Evolutionary conservation across 352 stramenopile genomes (phyloP).

Genomic region (Pythium sukuiense): DNA sequence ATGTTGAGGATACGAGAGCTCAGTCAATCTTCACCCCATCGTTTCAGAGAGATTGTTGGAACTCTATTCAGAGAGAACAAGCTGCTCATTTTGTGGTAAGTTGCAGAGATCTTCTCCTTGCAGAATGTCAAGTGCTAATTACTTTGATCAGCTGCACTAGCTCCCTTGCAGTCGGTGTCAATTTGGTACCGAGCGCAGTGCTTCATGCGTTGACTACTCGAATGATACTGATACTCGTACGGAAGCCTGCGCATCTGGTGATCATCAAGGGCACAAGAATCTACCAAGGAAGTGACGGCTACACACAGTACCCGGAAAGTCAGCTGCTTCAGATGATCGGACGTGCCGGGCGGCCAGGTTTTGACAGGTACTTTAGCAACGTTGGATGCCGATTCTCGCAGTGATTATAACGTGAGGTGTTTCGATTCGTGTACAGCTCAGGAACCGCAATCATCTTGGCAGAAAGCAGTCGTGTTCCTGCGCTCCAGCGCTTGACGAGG

Average conservation of each 20-base stretch:
- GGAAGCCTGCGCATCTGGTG: slow-evolving; percentile 39
- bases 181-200: slow-evolving; percentile 32
- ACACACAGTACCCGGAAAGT: slow-evolving; percentile 29
- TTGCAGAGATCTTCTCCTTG: not conserved
- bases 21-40: not conserved
- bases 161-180: slow-evolving; percentile 42
- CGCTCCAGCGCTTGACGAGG: not conserved
- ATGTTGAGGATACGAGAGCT: too few relatives aligned
- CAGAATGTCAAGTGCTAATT: not conserved
- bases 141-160: slow-evolving; percentile 33
- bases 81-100: slow-evolving; percentile 39
- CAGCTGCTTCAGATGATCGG: slow-evolving; percentile 47
- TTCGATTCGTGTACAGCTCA: slow-evolving; percentile 11
- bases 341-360: slow-evolving; percentile 35
- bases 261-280: slow-evolving; percentile 43
- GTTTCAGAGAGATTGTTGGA: slow-evolving; percentile 31
- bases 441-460: slow-evolving; percentile 9
- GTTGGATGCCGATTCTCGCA: slow-evolving; percentile 17
- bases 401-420: not conserved
- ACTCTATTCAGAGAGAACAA: slow-evolving; percentile 29
- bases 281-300: slow-evolving; percentile 32
- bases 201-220: not conserved
- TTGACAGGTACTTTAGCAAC: slow-evolving; percentile 33
- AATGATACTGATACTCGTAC: not conserved
- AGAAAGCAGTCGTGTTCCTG: not conserved